Evolutionary conservation across 306 rosid species (phyloP).

Genomic region (Vicia sativa): DNA sequence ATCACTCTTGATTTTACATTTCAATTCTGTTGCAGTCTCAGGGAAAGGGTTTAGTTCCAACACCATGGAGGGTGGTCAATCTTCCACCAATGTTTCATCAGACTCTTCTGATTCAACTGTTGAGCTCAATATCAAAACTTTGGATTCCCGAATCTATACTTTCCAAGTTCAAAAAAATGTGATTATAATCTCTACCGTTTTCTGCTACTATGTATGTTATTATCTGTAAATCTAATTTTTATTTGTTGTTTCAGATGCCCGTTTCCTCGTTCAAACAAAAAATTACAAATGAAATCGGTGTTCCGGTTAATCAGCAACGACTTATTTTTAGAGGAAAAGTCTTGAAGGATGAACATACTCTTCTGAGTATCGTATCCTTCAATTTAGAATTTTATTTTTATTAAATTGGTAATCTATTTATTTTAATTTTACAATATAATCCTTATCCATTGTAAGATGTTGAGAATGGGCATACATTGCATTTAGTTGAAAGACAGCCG

Average conservation of each 20-base stretch:
- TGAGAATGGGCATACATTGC: slow-evolving; percentile 95
- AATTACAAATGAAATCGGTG: slow-evolving; percentile 74
- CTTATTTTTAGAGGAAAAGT: slow-evolving; percentile 96
- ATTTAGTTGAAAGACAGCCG: slow-evolving; percentile 92
- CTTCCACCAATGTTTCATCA: slow-evolving; percentile 47
- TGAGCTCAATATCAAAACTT: slow-evolving; percentile 87
- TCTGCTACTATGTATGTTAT: too few species aligned
- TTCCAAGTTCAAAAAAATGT: slow-evolving; percentile 74
- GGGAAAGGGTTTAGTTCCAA: too few species aligned
- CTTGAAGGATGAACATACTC: slow-evolving; percentile 80
- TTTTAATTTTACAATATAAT: slow-evolving; percentile 27
- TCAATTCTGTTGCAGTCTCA: too few species aligned
- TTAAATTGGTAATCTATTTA: slow-evolving; percentile 26
- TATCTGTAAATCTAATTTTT: background rate
- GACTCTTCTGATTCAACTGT: slow-evolving; percentile 67
- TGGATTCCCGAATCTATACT: slow-evolving; percentile 73
- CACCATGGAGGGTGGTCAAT: slow-evolving; percentile 79
- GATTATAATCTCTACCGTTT: too few species aligned
- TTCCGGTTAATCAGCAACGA: slow-evolving; percentile 88
- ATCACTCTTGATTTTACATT: too few species aligned
- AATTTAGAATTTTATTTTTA: background rate
- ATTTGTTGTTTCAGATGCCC: slow-evolving; percentile 64
- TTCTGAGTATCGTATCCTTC: slow-evolving; percentile 92
- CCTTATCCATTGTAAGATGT: slow-evolving; percentile 77
- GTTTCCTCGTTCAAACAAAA: slow-evolving; percentile 81